Base-by-base conservation (phyloP, 108 stramenopile species). In the Nitzschia palea region DNA sequence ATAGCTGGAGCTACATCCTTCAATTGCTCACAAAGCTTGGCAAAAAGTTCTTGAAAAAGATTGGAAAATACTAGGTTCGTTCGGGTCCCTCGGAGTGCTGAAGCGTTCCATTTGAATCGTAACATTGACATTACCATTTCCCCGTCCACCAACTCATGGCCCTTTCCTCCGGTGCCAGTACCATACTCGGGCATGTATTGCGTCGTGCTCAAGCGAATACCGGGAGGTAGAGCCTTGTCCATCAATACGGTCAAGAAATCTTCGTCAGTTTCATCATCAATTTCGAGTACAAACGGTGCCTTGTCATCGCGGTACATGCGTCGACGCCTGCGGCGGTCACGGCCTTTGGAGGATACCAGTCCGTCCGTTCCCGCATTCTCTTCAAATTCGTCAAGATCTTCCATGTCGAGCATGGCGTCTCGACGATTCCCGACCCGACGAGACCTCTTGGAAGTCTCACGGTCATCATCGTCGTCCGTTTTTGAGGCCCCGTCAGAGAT, bases 201-300 rank as follows among this genome's bases (percentile, higher is more conserved):
- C 30, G 70, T 81, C 9, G 90, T 91, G 20, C 78, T 86, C 8
- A 94, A 63, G 5, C 88, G 70, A 36, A 96, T 83, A 26, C 95
- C 92, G 55, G 80, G 82, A 18, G 82, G 85, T 27, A 80, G 76
- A 12, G 76, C 80, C 23, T 82, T 78, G 70, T 94, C 93, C 37
- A 91, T 50, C 25, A 94, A 61, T 28, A 94, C 90, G 51, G 81
- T 80, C 62, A 94, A 67, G 28, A 94, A 80, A 52, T 94, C 93
- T 75, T 94, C 91, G 67, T 93, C 95, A 0, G 95, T 92, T 71
- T 96, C 95, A 57, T 96, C 95, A 64, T 94, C 92, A 61, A 96
- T 88, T 65, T 93, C 91, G 3, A 93, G 82, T 0, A 95, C 89
- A 55, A 94, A 94, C 2, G 80, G 80, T 5, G 79, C 71, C 70